Percentiles rank a stretch among this genome's conserved stretches.
Conservation (phyloP, 2,329 filamentous ascomycete species). For the Trichophyton schoenleinii region DNA sequence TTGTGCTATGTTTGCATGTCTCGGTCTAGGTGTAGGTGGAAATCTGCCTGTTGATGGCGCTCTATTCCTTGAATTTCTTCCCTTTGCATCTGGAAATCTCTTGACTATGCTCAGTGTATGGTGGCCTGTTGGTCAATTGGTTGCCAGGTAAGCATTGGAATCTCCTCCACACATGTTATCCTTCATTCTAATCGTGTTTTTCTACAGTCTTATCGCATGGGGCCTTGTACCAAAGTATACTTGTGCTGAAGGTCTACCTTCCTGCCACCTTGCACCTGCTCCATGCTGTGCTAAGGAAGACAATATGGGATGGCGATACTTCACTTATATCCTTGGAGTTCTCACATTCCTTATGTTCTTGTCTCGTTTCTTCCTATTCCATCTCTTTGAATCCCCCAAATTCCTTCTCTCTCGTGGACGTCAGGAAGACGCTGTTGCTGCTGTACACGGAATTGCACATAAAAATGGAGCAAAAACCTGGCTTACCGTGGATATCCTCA, state of each 20-base stretch:
- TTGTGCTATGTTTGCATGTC: constrained; percentile 47
- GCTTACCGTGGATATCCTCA: constrained; percentile 59
- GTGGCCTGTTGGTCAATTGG: constrained; percentile 74
- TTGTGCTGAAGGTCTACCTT: constrained; percentile 24
- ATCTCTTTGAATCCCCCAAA: constrained; percentile 75
- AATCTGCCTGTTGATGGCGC: constrained; percentile 70
- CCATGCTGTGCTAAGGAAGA: constrained; percentile 39
- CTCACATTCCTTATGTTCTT: constrained; percentile 66
- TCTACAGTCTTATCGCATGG: constrained; percentile 49
- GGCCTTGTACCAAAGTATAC: constrained; percentile 59
- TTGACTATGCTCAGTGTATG: constrained; percentile 71
- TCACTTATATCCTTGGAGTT: constrained; percentile 58
- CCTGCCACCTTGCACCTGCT: constrained; percentile 21
- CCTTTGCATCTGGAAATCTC: constrained; percentile 58
- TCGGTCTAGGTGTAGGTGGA: constrained; percentile 60
- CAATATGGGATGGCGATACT: constrained; percentile 62
- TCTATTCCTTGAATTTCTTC: constrained; percentile 72
- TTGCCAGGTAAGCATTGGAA: constrained; percentile 37
- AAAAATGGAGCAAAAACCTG: constrained; percentile 58
- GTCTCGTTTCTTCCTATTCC: constrained; percentile 65
- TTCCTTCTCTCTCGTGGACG: constrained; percentile 65
- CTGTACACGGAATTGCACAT: constrained; percentile 64
- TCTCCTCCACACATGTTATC: neutral
- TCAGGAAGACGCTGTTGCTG: constrained; percentile 65
- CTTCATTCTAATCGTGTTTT: neutral